A percentile compares a stretch with the other conserved stretches of the same genome.
phyloP scores from a whole-genome alignment of 176 grass and related monocot genomes.

The Tuctoria greenei region DNA sequence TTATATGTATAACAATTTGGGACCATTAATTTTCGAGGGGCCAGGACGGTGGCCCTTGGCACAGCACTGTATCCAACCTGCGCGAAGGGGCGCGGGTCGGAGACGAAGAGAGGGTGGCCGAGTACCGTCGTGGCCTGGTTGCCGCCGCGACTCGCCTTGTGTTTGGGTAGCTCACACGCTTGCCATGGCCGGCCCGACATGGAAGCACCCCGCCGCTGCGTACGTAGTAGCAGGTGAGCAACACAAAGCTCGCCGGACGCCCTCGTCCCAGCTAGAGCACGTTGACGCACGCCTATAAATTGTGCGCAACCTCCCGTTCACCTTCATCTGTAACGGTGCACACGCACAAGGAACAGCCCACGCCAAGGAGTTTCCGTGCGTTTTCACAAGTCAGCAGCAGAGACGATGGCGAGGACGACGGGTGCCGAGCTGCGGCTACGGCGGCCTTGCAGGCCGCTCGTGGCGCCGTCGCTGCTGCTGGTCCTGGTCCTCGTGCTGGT shows the following conservation, averaged over 20 bases:
- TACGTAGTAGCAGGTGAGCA: conserved; percentile 30
- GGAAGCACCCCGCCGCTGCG: not conserved
- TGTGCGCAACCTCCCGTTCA: not conserved
- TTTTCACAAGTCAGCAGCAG: too few relatives aligned
- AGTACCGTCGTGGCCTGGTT: too few relatives aligned
- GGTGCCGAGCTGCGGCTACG: not conserved
- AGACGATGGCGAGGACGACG: not conserved
- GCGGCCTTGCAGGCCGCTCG: not conserved
- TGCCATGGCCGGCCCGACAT: conserved; percentile 10
- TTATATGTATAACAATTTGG: too few relatives aligned
- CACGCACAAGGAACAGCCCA: not conserved
- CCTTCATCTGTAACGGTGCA: not conserved
- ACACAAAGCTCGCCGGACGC: conserved; percentile 36
- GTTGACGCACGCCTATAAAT: conserved; percentile 31
- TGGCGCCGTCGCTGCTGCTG: too few relatives aligned
- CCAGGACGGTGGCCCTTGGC: too few relatives aligned
- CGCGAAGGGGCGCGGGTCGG: too few relatives aligned
- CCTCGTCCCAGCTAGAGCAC: not conserved
- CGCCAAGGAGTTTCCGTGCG: too few relatives aligned
- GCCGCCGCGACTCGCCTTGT: not conserved
- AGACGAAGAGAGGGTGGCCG: too few relatives aligned
- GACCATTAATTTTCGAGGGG: too few relatives aligned
- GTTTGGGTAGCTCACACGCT: conserved; percentile 45
- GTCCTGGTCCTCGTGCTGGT: not conserved
- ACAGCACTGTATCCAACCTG: too few relatives aligned